These are phyloP conservation scores for Piper longum DNA, from an alignment of 164 flowering plant genomes.

Conservation along the genomic window DNA sequence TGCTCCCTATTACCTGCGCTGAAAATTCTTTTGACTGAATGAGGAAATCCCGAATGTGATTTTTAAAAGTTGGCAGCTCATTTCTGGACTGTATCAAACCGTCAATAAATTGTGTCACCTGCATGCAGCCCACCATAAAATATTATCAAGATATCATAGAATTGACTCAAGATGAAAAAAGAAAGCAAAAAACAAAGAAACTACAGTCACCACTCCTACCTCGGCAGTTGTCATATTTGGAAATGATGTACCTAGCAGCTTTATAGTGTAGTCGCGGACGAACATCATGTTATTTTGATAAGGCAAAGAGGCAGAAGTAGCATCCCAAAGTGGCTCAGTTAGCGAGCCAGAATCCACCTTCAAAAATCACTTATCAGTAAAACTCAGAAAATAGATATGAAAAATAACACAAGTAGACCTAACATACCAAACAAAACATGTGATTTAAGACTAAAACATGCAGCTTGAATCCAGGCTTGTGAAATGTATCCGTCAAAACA, in stretches of 20 bases:
- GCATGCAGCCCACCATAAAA: not conserved
- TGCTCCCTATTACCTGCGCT: conserved; percentile 53
- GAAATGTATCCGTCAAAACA: conserved; percentile 95
- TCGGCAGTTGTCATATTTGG: conserved; percentile 88
- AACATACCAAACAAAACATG: conserved; percentile 81
- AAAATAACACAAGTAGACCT: too few relatives aligned
- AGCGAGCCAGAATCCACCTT: conserved; percentile 70
- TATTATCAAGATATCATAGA: not conserved
- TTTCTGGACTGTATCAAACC: conserved; percentile 74
- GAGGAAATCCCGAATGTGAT: conserved; percentile 83
- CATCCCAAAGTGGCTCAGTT: conserved; percentile 93
- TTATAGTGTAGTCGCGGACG: conserved; percentile 79
- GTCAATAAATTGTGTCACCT: conserved; percentile 84
- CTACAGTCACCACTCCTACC: conserved; percentile 21
- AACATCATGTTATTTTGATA: conserved; percentile 61
- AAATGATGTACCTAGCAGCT: conserved; percentile 78
- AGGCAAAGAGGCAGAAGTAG: conserved; percentile 49
- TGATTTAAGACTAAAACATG: conserved; percentile 87
- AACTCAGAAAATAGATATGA: not conserved
- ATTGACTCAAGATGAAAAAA: too few relatives aligned
- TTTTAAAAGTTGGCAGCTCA: conserved; percentile 63
- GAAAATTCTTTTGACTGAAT: conserved; percentile 97
- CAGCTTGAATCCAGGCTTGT: conserved; percentile 96
- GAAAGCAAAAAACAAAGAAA: not conserved
- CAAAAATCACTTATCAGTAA: conserved; percentile 6